A percentile compares a stretch with the other conserved stretches of the same genome.
Conservation (phyloP, 306 rosid species). For the Trichosanthes truncata region DNA sequence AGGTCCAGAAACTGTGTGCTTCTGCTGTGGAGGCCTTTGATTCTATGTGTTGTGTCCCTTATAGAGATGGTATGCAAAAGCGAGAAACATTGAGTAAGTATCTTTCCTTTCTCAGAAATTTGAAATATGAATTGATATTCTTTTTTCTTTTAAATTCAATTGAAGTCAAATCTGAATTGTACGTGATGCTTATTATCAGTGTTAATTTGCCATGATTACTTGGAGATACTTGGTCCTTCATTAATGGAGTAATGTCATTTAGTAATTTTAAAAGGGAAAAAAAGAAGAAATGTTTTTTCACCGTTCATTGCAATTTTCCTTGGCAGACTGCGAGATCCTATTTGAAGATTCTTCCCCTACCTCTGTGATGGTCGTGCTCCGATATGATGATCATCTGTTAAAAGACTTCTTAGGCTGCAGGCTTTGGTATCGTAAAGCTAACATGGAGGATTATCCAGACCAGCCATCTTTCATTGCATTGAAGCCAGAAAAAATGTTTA, state of each 20-base stretch:
- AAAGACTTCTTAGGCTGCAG: constrained; percentile 66
- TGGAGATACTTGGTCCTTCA: background rate
- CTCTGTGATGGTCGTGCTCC: constrained; percentile 56
- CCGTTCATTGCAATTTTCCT: constrained; percentile 6
- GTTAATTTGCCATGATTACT: background rate
- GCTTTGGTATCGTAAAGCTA: constrained; percentile 59
- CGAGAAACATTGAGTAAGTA: constrained; percentile 50
- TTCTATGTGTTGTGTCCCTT: constrained; percentile 31
- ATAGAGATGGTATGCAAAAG: constrained; percentile 22
- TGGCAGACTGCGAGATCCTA: constrained; percentile 52
- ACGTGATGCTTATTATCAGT: background rate
- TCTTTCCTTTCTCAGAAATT: constrained; percentile 7
- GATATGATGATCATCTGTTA: constrained; percentile 43
- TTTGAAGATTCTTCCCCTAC: constrained; percentile 68
- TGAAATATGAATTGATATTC: background rate
- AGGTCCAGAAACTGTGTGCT: constrained; percentile 73
- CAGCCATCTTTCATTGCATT: constrained; percentile 73
- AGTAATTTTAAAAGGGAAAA: background rate
- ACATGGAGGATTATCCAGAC: constrained; percentile 49
- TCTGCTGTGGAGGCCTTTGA: constrained; percentile 60
- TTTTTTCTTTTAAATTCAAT: background rate
- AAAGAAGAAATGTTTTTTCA: background rate
- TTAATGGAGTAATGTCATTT: background rate
- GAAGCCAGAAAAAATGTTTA: constrained; percentile 70
- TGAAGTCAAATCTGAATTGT: background rate